A percentile compares a stretch with the other conserved stretches of the same genome.
Conservation (phyloP, 164 flowering plant genomes). For the Vitis cinerea region DNA sequence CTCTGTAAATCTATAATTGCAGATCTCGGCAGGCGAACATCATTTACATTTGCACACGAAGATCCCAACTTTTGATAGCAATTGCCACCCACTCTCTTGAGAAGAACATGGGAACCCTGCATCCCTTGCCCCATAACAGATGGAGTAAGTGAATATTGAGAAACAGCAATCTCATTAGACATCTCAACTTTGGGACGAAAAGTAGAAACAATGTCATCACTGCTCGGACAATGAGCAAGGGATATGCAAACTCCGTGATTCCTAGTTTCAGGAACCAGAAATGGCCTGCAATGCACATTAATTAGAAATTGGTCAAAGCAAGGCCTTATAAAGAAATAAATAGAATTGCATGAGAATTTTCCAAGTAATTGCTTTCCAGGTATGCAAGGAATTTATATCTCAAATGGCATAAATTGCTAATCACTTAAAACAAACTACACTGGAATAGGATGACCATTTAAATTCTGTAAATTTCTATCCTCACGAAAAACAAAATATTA, state of each 20-base stretch:
- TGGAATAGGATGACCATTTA: too few species aligned
- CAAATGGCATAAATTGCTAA: too few species aligned
- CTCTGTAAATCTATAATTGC: conserved; percentile 41
- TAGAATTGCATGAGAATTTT: not conserved
- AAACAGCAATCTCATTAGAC: conserved; percentile 20
- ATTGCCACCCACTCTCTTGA: conserved; percentile 33
- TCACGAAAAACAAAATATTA: too few species aligned
- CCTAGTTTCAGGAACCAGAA: conserved; percentile 52
- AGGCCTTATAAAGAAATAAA: not conserved
- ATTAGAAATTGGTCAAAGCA: conserved; percentile 1
- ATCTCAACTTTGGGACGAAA: conserved; percentile 72
- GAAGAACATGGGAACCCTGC: conserved; percentile 57
- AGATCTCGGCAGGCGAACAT: conserved; percentile 63
- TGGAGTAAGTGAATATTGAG: conserved; percentile 48
- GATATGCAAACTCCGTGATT: conserved; percentile 92
- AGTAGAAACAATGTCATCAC: conserved; percentile 69
- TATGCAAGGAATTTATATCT: too few species aligned
- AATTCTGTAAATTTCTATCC: too few species aligned
- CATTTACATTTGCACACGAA: conserved; percentile 43
- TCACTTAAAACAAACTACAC: too few species aligned
- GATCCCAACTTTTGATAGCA: conserved; percentile 43
- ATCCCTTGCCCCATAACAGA: conserved; percentile 37
- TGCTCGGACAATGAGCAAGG: conserved; percentile 56
- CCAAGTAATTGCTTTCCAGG: too few species aligned
- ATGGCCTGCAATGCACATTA: conserved; percentile 47